A percentile compares a stretch with the other conserved stretches of the same genome.
Conservation (phyloP, 192 early-diverging fungal genomes). For the Mortierella alpina region DNA sequence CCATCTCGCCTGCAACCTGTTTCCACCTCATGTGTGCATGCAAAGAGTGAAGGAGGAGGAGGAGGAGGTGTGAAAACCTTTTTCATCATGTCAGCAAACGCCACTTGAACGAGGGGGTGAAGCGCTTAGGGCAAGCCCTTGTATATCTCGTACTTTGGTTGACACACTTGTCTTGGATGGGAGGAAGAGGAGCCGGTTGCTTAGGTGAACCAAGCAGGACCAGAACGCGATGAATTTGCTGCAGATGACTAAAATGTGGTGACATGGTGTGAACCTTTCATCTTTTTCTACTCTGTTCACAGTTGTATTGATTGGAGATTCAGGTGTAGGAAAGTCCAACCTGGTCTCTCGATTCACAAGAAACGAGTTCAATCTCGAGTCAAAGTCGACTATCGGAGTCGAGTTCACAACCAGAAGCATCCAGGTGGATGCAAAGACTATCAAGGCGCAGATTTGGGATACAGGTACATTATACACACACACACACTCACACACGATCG, state of each 20-base stretch:
- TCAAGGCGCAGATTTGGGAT: conserved; percentile 99
- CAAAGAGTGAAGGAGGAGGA: neutral
- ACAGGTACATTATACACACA: conserved; percentile 70
- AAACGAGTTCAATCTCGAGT: conserved; percentile 98
- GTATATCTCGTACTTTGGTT: too few relatives aligned
- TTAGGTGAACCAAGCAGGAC: too few relatives aligned
- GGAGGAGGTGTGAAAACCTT: neutral
- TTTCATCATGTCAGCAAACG: too few relatives aligned
- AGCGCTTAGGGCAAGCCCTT: too few relatives aligned
- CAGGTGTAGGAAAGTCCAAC: conserved; percentile 98
- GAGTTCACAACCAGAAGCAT: conserved; percentile 98
- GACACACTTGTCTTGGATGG: too few relatives aligned
- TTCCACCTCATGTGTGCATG: neutral
- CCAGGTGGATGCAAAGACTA: conserved; percentile 96
- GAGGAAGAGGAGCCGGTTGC: too few relatives aligned
- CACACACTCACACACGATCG: conserved; percentile 6
- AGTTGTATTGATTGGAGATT: conserved; percentile 95
- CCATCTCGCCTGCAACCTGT: neutral
- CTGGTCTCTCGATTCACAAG: conserved; percentile 96
- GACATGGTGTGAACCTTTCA: neutral
- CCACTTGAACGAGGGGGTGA: too few relatives aligned
- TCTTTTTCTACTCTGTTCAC: neutral
- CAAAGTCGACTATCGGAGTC: conserved; percentile 99
- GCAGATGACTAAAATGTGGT: neutral
- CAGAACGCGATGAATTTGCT: too few relatives aligned